Conservation (phyloP, 2,329 filamentous ascomycete genomes). For the Didymella segeticola region DNA sequence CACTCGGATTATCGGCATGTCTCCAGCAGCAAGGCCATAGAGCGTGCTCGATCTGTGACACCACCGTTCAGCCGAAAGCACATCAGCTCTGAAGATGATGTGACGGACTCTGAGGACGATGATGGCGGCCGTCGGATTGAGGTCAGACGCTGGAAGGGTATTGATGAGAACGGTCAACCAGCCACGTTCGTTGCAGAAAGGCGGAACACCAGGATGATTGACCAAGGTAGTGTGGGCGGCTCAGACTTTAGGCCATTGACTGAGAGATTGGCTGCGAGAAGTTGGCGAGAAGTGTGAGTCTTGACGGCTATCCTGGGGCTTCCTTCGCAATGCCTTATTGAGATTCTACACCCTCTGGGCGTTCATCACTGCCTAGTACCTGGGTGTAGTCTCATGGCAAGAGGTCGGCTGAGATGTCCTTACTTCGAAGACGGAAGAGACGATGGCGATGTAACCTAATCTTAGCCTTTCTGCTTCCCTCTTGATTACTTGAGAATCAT, state of each 20-base stretch:
- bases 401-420: neutral
- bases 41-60: constrained; percentile 16
- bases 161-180: constrained; percentile 39
- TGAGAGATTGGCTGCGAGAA: constrained; percentile 9
- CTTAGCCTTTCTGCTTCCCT: no score
- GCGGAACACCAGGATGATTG: constrained; percentile 12
- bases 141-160: constrained; percentile 34
- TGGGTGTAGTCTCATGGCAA: neutral
- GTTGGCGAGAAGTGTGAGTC: constrained; percentile 11
- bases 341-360: neutral
- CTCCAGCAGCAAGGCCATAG: constrained; percentile 11
- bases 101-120: constrained; percentile 38
- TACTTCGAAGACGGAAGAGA: neutral
- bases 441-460: no score
- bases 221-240: constrained; percentile 3
- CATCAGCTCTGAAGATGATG: constrained; percentile 26
- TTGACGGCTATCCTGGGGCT: no score
- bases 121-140: constrained; percentile 23
- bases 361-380: neutral
- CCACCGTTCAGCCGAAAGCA: constrained; percentile 17
- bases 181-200: constrained; percentile 38
- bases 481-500: no score
- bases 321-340: neutral
- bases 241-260: constrained; percentile 14
- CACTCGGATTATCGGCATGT: constrained; percentile 24